Conservation (phyloP, 805 yeast species). For the Cyberlindnera xylosilytica region DNA sequence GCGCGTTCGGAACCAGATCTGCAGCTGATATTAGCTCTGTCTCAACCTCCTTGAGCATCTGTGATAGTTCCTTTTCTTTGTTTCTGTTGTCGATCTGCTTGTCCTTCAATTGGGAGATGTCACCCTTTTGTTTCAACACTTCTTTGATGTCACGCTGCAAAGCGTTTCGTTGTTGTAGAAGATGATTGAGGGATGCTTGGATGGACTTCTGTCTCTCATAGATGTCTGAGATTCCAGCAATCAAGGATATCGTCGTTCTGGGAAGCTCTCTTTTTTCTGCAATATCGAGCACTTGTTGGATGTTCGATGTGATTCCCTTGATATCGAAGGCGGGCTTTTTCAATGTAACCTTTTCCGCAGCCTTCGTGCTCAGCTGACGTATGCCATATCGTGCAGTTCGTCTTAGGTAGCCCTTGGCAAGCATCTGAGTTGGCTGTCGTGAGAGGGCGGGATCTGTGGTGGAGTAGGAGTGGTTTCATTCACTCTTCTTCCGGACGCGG, state of each 20-base stretch:
- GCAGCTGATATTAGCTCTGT: constrained; percentile 37
- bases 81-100: constrained; percentile 14
- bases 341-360: constrained; percentile 16
- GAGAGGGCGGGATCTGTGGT: no score
- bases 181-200: constrained; percentile 23
- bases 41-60: constrained; percentile 29
- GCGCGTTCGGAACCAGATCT: constrained; percentile 59
- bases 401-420: no score
- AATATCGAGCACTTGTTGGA: constrained; percentile 27
- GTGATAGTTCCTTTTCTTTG: constrained; percentile 23
- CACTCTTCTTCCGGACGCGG: no score
- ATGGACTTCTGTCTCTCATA: constrained; percentile 24
- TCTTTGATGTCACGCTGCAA: constrained; percentile 28
- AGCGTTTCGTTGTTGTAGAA: constrained; percentile 29
- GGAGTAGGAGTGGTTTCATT: no score
- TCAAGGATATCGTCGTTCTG: constrained; percentile 17
- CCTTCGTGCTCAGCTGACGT: constrained; percentile 3
- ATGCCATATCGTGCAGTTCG: neutral
- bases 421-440: no score
- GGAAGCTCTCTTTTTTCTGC: constrained; percentile 33
- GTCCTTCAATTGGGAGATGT: constrained; percentile 14
- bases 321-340: constrained; percentile 34
- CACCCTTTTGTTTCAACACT: constrained; percentile 20
- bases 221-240: constrained; percentile 29
- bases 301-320: constrained; percentile 29